Base-by-base conservation (phyloP, 2,329 filamentous ascomycete species). In the Myriosclerotinia curreyana region DNA sequence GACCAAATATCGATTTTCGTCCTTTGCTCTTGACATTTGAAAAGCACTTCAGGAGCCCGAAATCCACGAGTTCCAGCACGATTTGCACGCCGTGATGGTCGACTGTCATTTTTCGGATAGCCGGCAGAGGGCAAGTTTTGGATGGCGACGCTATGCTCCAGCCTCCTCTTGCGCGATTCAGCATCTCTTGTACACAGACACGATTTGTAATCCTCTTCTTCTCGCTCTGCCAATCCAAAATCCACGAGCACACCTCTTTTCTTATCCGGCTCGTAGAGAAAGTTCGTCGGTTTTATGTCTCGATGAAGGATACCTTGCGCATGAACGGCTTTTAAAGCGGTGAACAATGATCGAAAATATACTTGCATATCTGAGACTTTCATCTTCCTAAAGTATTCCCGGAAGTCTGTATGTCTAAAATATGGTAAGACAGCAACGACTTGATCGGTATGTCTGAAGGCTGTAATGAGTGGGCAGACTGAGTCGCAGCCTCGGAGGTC, bases 221-320 rank as follows among this genome's bases (percentile, higher is more conserved):
- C 86, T 59, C 87, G 82, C 79, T 99, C 95, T 44, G 95, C 95
- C 20, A 99, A 84, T n/a, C 95, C 95, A 78, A 99, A 99, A 74
- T 99, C 95, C n/a, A 99, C 95, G 0, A 99, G 83, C 2, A 99
- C 94, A 49, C 95, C 95, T 63, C 91, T 87, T 71, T 88, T 86
- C 51, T 87, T 86, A 14, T 86, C 79, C 0, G 91, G 91, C 69
- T 96, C 92, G 78, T 98, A 98, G 48, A 98, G 83, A 72, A 98
- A 98, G 74, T 98, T 98, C 28, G 96, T 99, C 7, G 95, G 95
- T 74, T 98, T 98, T 75, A 98, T 96, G 74, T 98, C 93, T 68
- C 93, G 87, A 75, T 99, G 95, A 25, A 99, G 84, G 66, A 99
- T 98, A 49, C 85, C 83, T 72, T 91, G 86, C 7, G 85, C 83